Evolutionary conservation across 2,329 filamentous ascomycete genomes (phyloP).

Genomic region (Hansfordia pulvinata): DNA sequence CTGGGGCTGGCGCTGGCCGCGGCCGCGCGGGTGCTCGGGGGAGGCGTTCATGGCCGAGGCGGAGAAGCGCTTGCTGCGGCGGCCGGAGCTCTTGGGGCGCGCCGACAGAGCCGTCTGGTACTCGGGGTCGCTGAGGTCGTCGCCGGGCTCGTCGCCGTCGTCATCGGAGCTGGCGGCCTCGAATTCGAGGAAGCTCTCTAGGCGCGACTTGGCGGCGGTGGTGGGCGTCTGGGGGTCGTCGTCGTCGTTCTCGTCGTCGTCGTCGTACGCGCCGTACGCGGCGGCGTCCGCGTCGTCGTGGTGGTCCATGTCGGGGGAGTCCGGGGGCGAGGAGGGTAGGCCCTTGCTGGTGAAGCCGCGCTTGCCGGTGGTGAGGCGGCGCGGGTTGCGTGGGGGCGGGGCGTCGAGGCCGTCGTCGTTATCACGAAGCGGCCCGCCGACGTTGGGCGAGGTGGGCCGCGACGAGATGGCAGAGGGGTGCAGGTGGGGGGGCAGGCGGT

Average conservation of each 20-base stretch:
- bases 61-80: conserved; percentile 28
- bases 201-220: no score
- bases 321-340: conserved; percentile 33
- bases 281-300: no score
- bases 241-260: conserved; percentile 69
- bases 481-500: conserved; percentile 63
- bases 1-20: conserved; percentile 24
- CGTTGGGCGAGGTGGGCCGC: conserved; percentile 35
- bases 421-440: conserved; percentile 26
- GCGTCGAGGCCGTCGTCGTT: conserved; percentile 38
- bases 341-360: conserved; percentile 29
- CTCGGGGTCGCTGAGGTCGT: conserved; percentile 52
- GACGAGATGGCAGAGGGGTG: conserved; percentile 64
- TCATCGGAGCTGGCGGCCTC: conserved; percentile 59
- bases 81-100: conserved; percentile 34
- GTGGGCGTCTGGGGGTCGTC: conserved; percentile 56
- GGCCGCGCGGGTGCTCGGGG: conserved; percentile 23
- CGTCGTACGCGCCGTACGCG: conserved; percentile 60
- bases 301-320: conserved; percentile 22
- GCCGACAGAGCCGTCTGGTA: conserved; percentile 53
- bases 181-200: conserved; percentile 66
- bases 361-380: conserved; percentile 34
- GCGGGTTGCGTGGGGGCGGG: conserved; percentile 45
- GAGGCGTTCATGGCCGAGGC: no score
- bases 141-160: conserved; percentile 45